phyloP scores from a whole-genome alignment of 225 moss, liverwort and hornwort species.

The Polytrichum formosum region DNA sequence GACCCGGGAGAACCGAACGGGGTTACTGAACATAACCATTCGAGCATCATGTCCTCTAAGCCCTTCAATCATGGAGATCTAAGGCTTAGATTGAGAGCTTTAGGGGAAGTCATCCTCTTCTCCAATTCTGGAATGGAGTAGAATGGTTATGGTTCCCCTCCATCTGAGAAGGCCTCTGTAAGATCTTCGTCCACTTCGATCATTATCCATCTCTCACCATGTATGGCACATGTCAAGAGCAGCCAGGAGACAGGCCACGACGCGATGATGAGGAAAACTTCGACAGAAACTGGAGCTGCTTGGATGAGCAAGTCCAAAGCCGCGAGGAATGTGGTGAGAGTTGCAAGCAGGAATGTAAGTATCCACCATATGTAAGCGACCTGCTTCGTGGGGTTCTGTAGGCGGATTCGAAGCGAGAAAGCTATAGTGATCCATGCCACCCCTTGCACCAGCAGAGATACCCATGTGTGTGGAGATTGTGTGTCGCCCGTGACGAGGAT shows the following conservation, averaged over 20 bases:
- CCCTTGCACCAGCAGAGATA: constrained; percentile 23
- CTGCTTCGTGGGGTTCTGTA: constrained; percentile 29
- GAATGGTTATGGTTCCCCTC: background rate
- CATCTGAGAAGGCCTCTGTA: constrained; percentile 1
- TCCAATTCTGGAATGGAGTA: no score
- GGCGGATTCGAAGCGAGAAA: constrained; percentile 15
- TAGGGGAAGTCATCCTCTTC: no score
- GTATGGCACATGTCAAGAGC: constrained; percentile 10
- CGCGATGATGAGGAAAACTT: constrained; percentile 19
- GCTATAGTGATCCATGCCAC: constrained; percentile 28
- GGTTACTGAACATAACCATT: no score
- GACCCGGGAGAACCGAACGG: no score
- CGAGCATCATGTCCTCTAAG: no score
- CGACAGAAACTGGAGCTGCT: constrained; percentile 8
- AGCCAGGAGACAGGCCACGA: constrained; percentile 36
- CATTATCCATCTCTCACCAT: constrained; percentile 10
- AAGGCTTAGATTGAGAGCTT: no score
- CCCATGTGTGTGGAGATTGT: constrained; percentile 14
- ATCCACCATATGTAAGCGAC: constrained; percentile 40
- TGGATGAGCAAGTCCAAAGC: constrained; percentile 20
- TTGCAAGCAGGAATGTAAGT: constrained; percentile 26
- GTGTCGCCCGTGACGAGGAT: constrained; percentile 3
- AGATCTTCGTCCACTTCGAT: constrained; percentile 3
- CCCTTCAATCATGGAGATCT: no score
- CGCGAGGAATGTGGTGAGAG: constrained; percentile 18